Base-by-base conservation (phyloP, 169 alveolate species). In the Theileria sp. region DNA sequence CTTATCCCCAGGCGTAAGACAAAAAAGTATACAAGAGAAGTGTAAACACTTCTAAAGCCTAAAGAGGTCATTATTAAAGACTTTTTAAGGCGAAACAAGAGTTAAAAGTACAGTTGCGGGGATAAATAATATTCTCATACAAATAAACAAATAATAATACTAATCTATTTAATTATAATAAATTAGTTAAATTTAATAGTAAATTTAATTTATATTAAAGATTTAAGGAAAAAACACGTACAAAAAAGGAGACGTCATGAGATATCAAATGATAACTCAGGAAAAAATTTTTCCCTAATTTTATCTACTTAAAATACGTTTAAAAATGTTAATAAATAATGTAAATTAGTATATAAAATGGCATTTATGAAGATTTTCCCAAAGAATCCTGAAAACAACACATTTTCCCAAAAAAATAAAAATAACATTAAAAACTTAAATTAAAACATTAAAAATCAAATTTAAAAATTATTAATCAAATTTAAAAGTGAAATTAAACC, bases 31-130 rank as follows among this genome's bases (percentile, higher is more conserved):
- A 44, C 15, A 44, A 44, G 54, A 1, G 54, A 44, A 44, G 54
- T 13, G 17, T 0, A 13, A 2, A 44, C 19, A 13, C 54, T 44
- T 44, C 54, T 44, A 44, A 58, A 25, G 26, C 67, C 28, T 58
- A 58, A 13, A 58, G 26, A 19, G 67, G 10, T 9, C 36, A 58
- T 58, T 58, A 58, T 58, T 8, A 9, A 19, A 15, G n/a, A 0
- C 13, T 17, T 58, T 10, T 3, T 17, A n/a, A 6, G 26, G 9
- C 5, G n/a, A n/a, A 56, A 58, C 15, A 58, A 10, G 67, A 5
- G 10, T 58, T 0, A 21, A 21, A 58, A 58, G 67, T 58, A 58
- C 67, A 58, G 10, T 58, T 58, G 67, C 67, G 67, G 67, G 67
- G 67, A 6, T 6, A 36, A 30, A 66, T 21, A 36, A 2, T 44